Percentiles rank a stretch among this genome's conserved stretches.
Conservation (phyloP, 768 basidiomycete genomes). For the Tephrocybe sp. region DNA sequence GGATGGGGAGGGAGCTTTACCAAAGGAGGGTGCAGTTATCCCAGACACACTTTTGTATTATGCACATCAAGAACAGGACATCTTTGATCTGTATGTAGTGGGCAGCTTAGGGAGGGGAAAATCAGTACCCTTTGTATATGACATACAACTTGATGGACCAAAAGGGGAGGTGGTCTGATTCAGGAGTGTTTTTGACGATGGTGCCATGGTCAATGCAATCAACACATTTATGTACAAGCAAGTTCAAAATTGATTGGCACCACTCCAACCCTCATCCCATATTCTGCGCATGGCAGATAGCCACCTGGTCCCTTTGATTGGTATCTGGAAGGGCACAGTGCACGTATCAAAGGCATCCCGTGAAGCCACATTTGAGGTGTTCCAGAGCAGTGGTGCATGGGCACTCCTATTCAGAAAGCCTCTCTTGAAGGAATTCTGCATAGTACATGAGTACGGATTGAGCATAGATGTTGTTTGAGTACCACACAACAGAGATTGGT, state of each 20-base stretch:
- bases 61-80: constrained; percentile 5
- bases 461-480: constrained; percentile 10
- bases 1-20: not conserved
- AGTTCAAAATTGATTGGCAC: not conserved
- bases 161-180: not conserved
- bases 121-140: constrained; percentile 2
- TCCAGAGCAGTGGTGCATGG: constrained; percentile 24
- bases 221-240: not conserved
- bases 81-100: not conserved
- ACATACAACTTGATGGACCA: not conserved
- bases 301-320: not conserved
- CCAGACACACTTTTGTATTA: constrained; percentile 1
- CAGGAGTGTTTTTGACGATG: constrained; percentile 19
- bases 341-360: not conserved
- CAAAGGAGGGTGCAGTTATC: not conserved
- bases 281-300: constrained; percentile 25
- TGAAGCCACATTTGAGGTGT: constrained; percentile 16
- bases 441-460: constrained; percentile 24
- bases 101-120: not conserved
- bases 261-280: not conserved
- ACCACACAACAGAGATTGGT: not conserved
- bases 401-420: constrained; percentile 30
- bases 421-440: constrained; percentile 19
- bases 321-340: not conserved
- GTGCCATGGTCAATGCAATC: constrained; percentile 23